Conservation (phyloP, 176 grass and related monocot genomes). For the Zoysia japonica region DNA sequence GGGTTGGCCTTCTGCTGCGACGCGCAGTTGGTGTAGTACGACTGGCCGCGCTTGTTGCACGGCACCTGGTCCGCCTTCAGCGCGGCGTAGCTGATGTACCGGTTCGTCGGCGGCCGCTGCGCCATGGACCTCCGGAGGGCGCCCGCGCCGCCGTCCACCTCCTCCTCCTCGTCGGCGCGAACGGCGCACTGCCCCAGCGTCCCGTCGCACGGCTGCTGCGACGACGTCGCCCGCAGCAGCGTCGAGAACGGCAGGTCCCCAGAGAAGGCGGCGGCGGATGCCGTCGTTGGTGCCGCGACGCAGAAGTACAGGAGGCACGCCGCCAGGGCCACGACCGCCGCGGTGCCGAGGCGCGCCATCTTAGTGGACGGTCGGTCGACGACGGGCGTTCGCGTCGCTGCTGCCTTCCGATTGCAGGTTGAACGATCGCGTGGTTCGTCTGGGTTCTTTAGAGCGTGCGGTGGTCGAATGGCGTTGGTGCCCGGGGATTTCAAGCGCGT, state of each 20-base stretch:
- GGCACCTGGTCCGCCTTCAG: slow-evolving; percentile 59
- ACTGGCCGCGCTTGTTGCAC: slow-evolving; percentile 60
- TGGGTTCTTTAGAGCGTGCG: not conserved
- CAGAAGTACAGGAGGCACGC: not conserved
- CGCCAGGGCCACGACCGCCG: slow-evolving; percentile 3
- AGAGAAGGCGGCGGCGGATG: not conserved
- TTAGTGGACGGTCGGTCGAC: not conserved
- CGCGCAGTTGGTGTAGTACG: slow-evolving; percentile 82
- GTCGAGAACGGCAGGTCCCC: not conserved
- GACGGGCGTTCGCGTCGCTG: too few relatives aligned
- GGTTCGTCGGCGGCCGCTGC: slow-evolving; percentile 16
- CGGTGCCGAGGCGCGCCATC: slow-evolving; percentile 12
- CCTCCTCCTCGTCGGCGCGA: slow-evolving; percentile 12
- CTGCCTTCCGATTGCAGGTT: not conserved
- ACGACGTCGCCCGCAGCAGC: too few relatives aligned
- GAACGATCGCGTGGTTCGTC: not conserved
- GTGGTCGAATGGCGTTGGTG: not conserved
- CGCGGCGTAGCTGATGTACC: slow-evolving; percentile 57
- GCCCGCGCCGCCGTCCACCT: not conserved
- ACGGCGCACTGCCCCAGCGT: slow-evolving; percentile 26
- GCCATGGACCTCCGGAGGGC: slow-evolving; percentile 12
- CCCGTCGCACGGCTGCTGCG: not conserved
- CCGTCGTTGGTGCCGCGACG: not conserved
- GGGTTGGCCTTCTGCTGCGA: slow-evolving; percentile 45
- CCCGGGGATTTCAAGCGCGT: not conserved